Percentiles rank a stretch among this genome's conserved stretches.
These are phyloP conservation scores for Hericium erinaceus DNA, from an alignment of 768 basidiomycete species.

Conservation along the genomic window DNA sequence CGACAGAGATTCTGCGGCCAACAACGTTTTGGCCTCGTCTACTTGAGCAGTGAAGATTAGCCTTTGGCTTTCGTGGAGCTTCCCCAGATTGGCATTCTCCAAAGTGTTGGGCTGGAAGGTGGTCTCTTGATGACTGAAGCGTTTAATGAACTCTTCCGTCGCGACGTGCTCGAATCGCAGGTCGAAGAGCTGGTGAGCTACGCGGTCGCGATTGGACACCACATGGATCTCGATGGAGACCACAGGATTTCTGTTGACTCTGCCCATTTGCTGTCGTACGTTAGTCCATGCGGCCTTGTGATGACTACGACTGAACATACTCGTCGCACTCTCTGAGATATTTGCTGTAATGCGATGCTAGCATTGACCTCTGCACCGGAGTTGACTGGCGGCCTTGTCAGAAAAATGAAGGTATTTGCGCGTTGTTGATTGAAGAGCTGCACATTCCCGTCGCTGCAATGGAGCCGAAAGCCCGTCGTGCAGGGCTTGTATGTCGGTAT, in stretches of 20 bases:
- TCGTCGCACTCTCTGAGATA: slow-evolving; percentile 42
- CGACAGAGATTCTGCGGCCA: neutral
- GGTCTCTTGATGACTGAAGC: slow-evolving; percentile 9
- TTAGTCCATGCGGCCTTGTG: neutral
- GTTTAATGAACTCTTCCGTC: slow-evolving; percentile 20
- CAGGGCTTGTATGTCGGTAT: neutral
- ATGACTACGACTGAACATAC: slow-evolving; percentile 22
- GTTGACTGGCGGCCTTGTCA: slow-evolving; percentile 37
- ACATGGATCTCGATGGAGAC: slow-evolving; percentile 55
- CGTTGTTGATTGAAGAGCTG: slow-evolving; percentile 49
- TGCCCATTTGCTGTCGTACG: slow-evolving; percentile 45
- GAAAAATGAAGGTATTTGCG: slow-evolving; percentile 49
- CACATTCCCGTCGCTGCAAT: slow-evolving; percentile 44
- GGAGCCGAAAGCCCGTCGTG: slow-evolving; percentile 32
- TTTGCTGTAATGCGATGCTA: slow-evolving; percentile 57
- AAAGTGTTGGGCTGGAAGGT: neutral
- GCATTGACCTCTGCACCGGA: slow-evolving; percentile 39
- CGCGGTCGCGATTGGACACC: slow-evolving; percentile 56
- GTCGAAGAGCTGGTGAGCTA: slow-evolving; percentile 60
- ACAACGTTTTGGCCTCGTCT: neutral
- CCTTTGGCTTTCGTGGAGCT: neutral
- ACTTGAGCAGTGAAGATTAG: neutral
- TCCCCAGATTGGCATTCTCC: neutral
- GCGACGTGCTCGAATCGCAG: slow-evolving; percentile 52
- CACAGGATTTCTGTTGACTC: slow-evolving; percentile 42